Evolutionary conservation across 768 basidiomycete species (phyloP), one percentile per base, ranked within the genome.

Genomic region (Pisolithus marmoratus): DNA sequence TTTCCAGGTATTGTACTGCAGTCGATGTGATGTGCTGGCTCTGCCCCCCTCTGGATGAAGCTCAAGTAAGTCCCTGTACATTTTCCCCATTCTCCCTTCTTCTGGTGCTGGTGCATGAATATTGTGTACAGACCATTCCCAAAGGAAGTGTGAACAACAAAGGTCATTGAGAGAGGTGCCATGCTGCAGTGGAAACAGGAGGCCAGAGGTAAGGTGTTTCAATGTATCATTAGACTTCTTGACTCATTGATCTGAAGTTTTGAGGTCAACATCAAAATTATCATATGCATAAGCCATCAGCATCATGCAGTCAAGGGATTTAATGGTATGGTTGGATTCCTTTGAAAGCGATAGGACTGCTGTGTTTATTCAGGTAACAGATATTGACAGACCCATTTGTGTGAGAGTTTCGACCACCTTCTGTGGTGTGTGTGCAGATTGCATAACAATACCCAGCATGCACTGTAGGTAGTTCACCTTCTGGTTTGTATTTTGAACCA

Each of bases 211-310:
- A 6, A 64, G 43, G 44, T 64, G 63, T 12, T 54, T 57, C 9
- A 68, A 55, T 2, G 56, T 58, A 8, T 56, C 41, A 38, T 52
- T 11, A 14, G 54, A 52, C 11, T 65, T 60, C 43, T 76, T 68
- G 1, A 67, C 48, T 0, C 67, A 71, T 0, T 69, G 69, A 7
- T 63, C 52, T 0, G 57, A 19, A 8, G 58, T 50, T 44, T 70
- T 65, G 5, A 75, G 53, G 34, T 71, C 60, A 8, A 75, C 62
- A 54, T 78, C 74, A 22, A 77, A 65, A 54, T 78, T 78, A 51
- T 78, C 70, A 24, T 72, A 77, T 6, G 71, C 70, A 56, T 65
- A 71, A 4, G 55, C 47, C 0, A 60, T 51, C 0, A 63, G 46
- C 5, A 70, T 51, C 5, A 58, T 61, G 22, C 56, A 43, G 0